phyloP scores from a whole-genome alignment of 1,139 yeast species.

The Hyphopichia pseudoburtonii region DNA sequence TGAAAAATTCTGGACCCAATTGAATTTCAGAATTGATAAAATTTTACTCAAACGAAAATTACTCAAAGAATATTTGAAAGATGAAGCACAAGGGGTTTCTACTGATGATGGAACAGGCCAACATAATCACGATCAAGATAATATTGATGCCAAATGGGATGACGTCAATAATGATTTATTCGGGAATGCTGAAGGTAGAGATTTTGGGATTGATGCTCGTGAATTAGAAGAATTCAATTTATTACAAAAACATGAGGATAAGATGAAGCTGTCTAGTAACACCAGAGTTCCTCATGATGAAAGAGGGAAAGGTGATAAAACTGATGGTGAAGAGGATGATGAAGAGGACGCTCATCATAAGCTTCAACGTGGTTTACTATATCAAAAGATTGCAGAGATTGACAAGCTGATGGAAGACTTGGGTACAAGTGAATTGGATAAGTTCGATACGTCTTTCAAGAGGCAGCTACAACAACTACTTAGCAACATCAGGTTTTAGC shows the following conservation, averaged over 20 bases:
- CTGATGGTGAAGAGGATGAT: constrained; percentile 29
- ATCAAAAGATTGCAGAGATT: constrained; percentile 15
- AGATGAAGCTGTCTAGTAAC: neutral
- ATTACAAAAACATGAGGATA: constrained; percentile 18
- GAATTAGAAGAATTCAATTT: constrained; percentile 60
- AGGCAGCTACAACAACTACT: constrained; percentile 6
- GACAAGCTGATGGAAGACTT: constrained; percentile 9
- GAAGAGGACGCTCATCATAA: constrained; percentile 23
- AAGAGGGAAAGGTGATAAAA: constrained; percentile 22
- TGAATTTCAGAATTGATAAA: constrained; percentile 27
- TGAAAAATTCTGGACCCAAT: constrained; percentile 28
- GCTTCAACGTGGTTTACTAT: constrained; percentile 8
- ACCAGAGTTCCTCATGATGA: constrained; percentile 15
- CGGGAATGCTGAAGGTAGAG: constrained; percentile 38
- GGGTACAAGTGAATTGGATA: constrained; percentile 30
- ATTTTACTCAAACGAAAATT: constrained; percentile 31
- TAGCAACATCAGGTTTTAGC: too few relatives aligned
- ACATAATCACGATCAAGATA: constrained; percentile 15
- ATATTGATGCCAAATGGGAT: constrained; percentile 52
- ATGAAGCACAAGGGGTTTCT: constrained; percentile 13
- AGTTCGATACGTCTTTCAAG: constrained; percentile 17
- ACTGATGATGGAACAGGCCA: constrained; percentile 11
- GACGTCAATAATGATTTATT: constrained; percentile 44
- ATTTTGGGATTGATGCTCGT: constrained; percentile 58
- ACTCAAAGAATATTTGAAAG: constrained; percentile 33